Evolutionary conservation across 1,284 basidiomycete species (phyloP).

Genomic region (Cystobasidium sp.): DNA sequence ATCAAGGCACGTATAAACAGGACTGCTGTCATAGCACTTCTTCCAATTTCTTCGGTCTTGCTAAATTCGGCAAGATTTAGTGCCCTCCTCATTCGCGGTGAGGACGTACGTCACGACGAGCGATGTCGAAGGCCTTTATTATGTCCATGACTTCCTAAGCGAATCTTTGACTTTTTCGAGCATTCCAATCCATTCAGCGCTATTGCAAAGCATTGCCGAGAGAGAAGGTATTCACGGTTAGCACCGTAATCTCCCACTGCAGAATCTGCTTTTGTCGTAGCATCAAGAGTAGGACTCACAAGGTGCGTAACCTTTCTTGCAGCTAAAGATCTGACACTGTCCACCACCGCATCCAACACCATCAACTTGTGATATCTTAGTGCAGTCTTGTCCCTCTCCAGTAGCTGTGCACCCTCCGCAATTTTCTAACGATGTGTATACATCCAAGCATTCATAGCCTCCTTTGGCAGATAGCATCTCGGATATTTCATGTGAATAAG

Average conservation of each 20-base stretch:
- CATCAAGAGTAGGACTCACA: constrained; percentile 7
- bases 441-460: constrained; percentile 59
- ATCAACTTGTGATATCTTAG: constrained; percentile 64
- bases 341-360: constrained; percentile 46
- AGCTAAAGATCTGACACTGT: constrained; percentile 54
- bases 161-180: constrained; percentile 3
- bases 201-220: background rate
- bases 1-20: background rate
- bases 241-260: background rate
- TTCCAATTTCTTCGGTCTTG: no score
- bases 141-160: constrained; percentile 14
- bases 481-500: constrained; percentile 43
- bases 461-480: constrained; percentile 42
- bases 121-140: constrained; percentile 13
- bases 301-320: constrained; percentile 51
- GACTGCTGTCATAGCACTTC: no score
- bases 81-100: background rate
- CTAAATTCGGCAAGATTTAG: no score
- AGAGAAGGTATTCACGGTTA: background rate
- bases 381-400: constrained; percentile 72
- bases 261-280: background rate
- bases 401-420: constrained; percentile 72
- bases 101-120: background rate
- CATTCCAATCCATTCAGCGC: constrained; percentile 22
- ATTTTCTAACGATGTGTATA: constrained; percentile 56